These are phyloP conservation scores for Lactifluus rugatus DNA, from an alignment of 768 basidiomycete genomes.

Conservation along the genomic window DNA sequence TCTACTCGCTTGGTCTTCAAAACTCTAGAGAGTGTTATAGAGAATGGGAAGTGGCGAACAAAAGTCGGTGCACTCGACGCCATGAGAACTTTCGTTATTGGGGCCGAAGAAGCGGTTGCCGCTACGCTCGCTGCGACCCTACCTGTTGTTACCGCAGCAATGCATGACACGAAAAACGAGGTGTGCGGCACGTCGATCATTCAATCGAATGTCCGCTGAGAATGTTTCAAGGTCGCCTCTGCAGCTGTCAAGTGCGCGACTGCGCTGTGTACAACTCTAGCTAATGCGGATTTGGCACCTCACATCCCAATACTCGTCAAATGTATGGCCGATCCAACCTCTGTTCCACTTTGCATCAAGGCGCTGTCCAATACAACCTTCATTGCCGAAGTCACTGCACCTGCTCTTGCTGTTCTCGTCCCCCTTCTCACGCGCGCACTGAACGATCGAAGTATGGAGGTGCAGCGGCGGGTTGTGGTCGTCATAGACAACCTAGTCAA, in stretches of 20 bases:
- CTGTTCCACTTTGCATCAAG: constrained; percentile 90
- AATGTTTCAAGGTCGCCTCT: constrained; percentile 53
- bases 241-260: constrained; percentile 87
- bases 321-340: constrained; percentile 85
- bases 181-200: constrained; percentile 32
- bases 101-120: constrained; percentile 70
- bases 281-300: constrained; percentile 84
- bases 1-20: constrained; percentile 60
- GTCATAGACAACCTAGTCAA: constrained; percentile 96
- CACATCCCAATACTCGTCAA: constrained; percentile 86
- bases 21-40: constrained; percentile 61
- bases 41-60: constrained; percentile 85
- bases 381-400: constrained; percentile 92
- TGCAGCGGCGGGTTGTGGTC: constrained; percentile 87
- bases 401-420: constrained; percentile 92
- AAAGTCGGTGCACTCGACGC: constrained; percentile 92
- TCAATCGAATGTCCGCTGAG: constrained; percentile 6
- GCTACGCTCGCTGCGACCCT: constrained; percentile 70
- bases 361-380: constrained; percentile 91
- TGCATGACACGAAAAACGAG: constrained; percentile 97
- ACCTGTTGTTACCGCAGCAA: constrained; percentile 78
- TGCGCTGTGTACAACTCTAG: constrained; percentile 78
- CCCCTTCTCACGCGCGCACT: constrained; percentile 85
- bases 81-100: constrained; percentile 60
- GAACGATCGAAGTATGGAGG: constrained; percentile 94